Evolutionary conservation across 2,329 filamentous ascomycete genomes (phyloP), one percentile per base, ranked within the genome.

Genomic region (Ophiostoma quercus): DNA sequence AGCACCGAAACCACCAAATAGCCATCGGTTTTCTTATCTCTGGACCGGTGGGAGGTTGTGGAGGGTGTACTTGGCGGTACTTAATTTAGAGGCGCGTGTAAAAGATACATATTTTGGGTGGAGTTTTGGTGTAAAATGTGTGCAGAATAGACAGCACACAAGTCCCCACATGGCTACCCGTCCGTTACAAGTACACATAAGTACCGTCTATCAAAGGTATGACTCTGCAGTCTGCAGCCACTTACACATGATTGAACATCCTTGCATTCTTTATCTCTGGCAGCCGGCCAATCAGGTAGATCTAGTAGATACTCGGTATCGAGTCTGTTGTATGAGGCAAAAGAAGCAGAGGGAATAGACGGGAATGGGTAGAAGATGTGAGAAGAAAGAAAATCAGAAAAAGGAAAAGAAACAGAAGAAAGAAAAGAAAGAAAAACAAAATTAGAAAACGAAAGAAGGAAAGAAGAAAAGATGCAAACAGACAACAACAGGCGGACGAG

Each of bases 11-110:
- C 43, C 22, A 67, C 68, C 73, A 72, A 73, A 74, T 73, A 71
- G 71, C 72, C 65, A 57, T 66, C 37, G 43, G 34, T 67, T 71
- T 73, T 67, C 74, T 74, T 75, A 74, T 74, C 73, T 74, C 69
- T 74, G 60, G 57, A 39, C 51, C 11, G 51, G 51, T 57, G 51
- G 51, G 51, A 57, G 51, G 51, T 57, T 57, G 68, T 65, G 19
- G 62, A 29, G 63, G 32, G 66, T 39, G 69, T 60, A 57, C 32
- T 68, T 57, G 41, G 66, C 22, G 66, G 57, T 51, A 68, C 22
- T 51, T 39, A 6, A 25, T 22, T n/a, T 16, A 25, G 39, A 65
- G 54, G 60, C 25, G 43, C 16, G 16, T 47, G 16, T 16, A 34
- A 62, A 62, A 62, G 57, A 29, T 32, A 62, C 57, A 29, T 47